Base-by-base conservation (phyloP, 2,329 filamentous ascomycete genomes). In the Sporothrix protearum region DNA sequence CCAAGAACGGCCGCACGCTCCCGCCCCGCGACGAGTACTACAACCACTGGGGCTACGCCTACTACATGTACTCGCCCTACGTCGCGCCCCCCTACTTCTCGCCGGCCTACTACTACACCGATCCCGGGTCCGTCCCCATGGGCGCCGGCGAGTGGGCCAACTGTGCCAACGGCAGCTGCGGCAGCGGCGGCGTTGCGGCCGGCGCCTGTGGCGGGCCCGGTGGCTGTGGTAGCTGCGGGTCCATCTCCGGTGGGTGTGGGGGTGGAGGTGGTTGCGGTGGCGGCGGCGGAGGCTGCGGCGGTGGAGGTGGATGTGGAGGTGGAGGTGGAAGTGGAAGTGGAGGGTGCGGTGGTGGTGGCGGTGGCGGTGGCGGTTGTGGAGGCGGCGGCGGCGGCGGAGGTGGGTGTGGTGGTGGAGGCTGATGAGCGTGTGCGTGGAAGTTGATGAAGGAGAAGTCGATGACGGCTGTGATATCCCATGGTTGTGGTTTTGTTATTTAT, bases 21-120 rank as follows among this genome's bases (percentile, higher is more conserved):
- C 86, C 86, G 1, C 79, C 82, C 0, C 78, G 81, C n/a, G 81
- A 86, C 3, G 78, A 84, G 51, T 88, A 85, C 71, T 85, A 85
- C 72, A 77, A 81, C 68, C 83, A 87, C 76, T 88, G 87, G 87
- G 86, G 86, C 0, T 85, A 85, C 67, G 78, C 80, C 0, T 87
- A 86, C 73, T 78, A 82, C 72, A 82, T 85, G 77, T 85, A 85
- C 72, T 82, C 81, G 0, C 85, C 85, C 0, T 86, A 79, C 45
- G 79, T 83, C 73, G 82, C 81, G 45, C 80, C 83, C 0, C 61
- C 80, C 8, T 83, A 82, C 74, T 81, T 83, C 72, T 81, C 80
- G 0, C 82, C 82, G 0, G 81, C 79, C 1, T 87, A 87, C 74
- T 83, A 82, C 66, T 83, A 80, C 2, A 81, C 80, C 7, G 80